These are phyloP conservation scores for Euphorbia celastroides DNA, from an alignment of 441 rosid species.

Conservation along the genomic window DNA sequence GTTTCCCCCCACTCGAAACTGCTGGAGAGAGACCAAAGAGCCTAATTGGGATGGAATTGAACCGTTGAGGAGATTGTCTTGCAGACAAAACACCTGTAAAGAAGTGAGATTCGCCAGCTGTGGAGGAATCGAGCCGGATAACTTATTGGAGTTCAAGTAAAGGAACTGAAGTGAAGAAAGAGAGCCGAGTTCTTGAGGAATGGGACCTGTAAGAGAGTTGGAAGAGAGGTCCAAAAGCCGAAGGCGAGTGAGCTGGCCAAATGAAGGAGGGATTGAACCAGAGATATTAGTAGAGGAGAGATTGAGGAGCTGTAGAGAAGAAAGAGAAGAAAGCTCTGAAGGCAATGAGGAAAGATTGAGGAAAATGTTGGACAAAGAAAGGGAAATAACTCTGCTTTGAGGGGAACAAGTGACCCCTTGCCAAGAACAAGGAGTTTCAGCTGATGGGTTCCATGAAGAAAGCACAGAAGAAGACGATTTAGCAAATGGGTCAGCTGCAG, in stretches of 20 bases:
- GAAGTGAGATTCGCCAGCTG: conserved; percentile 59
- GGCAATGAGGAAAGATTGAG: conserved; percentile 81
- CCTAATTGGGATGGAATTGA: conserved; percentile 82
- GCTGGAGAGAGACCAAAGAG: conserved; percentile 66
- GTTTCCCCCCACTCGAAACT: conserved; percentile 82
- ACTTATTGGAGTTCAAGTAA: conserved; percentile 68
- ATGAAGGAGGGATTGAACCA: conserved; percentile 74
- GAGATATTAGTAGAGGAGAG: conserved; percentile 86
- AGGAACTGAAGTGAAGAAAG: conserved; percentile 81
- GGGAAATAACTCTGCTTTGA: conserved; percentile 68
- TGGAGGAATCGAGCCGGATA: conserved; percentile 64
- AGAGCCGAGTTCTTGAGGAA: conserved; percentile 66
- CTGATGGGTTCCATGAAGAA: conserved; percentile 80
- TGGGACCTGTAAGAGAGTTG: conserved; percentile 69
- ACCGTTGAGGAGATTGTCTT: conserved; percentile 78
- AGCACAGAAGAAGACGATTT: conserved; percentile 48
- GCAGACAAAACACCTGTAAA: conserved; percentile 72
- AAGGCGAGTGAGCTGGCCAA: conserved; percentile 57
- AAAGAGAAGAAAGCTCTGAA: conserved; percentile 59
- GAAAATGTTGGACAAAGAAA: conserved; percentile 70
- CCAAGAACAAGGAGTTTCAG: conserved; percentile 86
- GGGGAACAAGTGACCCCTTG: conserved; percentile 83
- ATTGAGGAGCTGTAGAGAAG: conserved; percentile 80
- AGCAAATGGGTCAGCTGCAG: conserved; percentile 39
- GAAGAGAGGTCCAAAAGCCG: conserved; percentile 87